These are phyloP conservation scores for Poteriospumella lacustris DNA, from an alignment of 108 stramenopile species.

Conservation along the genomic window DNA sequence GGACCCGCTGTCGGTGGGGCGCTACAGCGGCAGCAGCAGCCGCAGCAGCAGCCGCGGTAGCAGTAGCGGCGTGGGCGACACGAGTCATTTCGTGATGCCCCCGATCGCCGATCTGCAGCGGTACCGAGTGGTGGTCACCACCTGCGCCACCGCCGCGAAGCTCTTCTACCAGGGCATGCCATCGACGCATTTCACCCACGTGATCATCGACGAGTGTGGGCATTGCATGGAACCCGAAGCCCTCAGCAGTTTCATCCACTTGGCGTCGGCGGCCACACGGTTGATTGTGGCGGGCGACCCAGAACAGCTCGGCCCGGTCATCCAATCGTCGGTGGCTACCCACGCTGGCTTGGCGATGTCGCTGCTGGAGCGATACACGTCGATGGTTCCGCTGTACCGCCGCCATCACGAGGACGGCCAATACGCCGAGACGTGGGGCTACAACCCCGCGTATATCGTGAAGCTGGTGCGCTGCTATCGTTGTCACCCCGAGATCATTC, in stretches of 20 bases:
- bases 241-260: neutral
- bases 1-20: neutral
- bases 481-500: slow-evolving; percentile 21
- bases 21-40: neutral
- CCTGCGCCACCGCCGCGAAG: slow-evolving; percentile 1
- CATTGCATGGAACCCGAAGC: slow-evolving; percentile 15
- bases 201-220: slow-evolving; percentile 22
- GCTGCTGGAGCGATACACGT: slow-evolving; percentile 2
- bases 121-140: neutral
- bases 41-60: too few relatives aligned
- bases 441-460: slow-evolving; percentile 1
- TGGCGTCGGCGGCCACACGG: neutral
- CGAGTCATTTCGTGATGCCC: neutral
- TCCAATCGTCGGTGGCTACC: neutral
- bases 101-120: neutral
- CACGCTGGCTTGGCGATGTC: neutral
- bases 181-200: neutral
- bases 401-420: neutral
- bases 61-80: too few relatives aligned
- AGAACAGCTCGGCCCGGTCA: slow-evolving; percentile 11
- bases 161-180: neutral
- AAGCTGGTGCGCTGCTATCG: slow-evolving; percentile 18
- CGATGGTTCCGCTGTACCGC: neutral
- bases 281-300: slow-evolving; percentile 21
- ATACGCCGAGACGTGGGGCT: neutral